phyloP scores from a whole-genome alignment of 2,329 filamentous ascomycete genomes.

The Cercospora beticola region DNA sequence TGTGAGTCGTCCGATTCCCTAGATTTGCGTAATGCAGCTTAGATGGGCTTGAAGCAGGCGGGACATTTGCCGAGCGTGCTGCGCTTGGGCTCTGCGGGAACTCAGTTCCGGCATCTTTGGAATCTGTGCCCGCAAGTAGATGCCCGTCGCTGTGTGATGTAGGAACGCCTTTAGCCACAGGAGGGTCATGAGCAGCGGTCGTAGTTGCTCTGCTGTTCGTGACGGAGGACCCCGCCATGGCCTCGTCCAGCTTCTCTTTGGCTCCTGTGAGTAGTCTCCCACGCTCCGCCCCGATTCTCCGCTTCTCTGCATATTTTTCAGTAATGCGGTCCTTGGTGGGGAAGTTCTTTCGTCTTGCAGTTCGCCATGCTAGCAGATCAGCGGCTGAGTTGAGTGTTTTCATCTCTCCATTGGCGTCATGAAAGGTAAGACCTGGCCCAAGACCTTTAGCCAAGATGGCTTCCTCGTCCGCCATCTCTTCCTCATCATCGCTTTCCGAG shows the following conservation, averaged over 20 bases:
- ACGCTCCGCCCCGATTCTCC: constrained; percentile 35
- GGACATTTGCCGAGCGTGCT: not conserved
- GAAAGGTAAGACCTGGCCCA: constrained; percentile 43
- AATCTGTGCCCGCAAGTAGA: not conserved
- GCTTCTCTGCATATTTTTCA: constrained; percentile 47
- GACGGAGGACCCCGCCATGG: not conserved
- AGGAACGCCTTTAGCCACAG: not conserved
- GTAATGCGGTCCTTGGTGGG: constrained; percentile 72
- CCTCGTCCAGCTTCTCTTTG: constrained; percentile 12
- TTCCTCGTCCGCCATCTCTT: constrained; percentile 71
- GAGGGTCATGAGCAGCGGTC: not conserved
- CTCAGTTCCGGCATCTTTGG: not conserved
- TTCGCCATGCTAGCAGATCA: constrained; percentile 77
- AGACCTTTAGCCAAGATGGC: constrained; percentile 41
- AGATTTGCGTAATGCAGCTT: not conserved
- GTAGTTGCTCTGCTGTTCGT: not conserved
- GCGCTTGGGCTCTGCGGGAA: not conserved
- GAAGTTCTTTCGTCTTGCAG: constrained; percentile 74
- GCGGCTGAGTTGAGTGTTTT: constrained; percentile 55
- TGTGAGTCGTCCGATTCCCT: not conserved
- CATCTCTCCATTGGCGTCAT: constrained; percentile 56
- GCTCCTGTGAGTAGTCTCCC: constrained; percentile 37
- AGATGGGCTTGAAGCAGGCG: not conserved
- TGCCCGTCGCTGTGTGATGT: not conserved
- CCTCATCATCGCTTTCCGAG: constrained; percentile 53